These are phyloP conservation scores for Hymenoscyphus infarciens DNA, from an alignment of 2,329 filamentous ascomycete species.

Conservation along the genomic window DNA sequence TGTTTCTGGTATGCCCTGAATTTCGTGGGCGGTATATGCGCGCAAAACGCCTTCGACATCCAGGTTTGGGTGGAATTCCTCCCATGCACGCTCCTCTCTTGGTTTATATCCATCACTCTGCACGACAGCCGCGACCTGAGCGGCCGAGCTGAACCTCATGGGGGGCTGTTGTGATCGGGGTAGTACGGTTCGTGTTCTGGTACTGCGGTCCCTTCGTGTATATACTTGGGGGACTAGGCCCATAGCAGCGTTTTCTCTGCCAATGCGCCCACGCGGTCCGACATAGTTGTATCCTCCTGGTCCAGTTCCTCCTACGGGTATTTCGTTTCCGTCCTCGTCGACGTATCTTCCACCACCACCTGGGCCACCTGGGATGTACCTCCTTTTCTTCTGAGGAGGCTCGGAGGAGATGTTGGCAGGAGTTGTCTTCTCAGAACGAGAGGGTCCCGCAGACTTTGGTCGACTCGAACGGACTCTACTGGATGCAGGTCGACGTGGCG, in stretches of 20 bases:
- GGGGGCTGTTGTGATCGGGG: constrained; percentile 48
- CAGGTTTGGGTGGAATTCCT: constrained; percentile 94
- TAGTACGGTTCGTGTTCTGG: constrained; percentile 51
- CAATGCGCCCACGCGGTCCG: constrained; percentile 50
- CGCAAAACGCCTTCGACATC: constrained; percentile 81
- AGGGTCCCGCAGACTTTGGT: constrained; percentile 26
- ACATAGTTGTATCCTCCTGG: constrained; percentile 48
- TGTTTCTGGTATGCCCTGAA: constrained; percentile 67
- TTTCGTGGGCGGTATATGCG: constrained; percentile 76
- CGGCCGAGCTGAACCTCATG: constrained; percentile 39
- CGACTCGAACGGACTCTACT: constrained; percentile 27
- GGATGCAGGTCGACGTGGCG: constrained; percentile 30
- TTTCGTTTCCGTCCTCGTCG: constrained; percentile 65
- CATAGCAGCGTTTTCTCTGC: constrained; percentile 46
- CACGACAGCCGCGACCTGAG: constrained; percentile 83
- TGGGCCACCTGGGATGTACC: constrained; percentile 82
- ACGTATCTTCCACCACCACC: constrained; percentile 83
- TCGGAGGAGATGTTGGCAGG: constrained; percentile 28
- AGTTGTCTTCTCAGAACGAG: constrained; percentile 27
- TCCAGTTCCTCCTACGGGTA: constrained; percentile 48
- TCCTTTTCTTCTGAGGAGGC: constrained; percentile 60
- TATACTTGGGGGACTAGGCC: constrained; percentile 45
- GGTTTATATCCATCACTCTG: constrained; percentile 97
- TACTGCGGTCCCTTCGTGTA: constrained; percentile 50
- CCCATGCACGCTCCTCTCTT: constrained; percentile 92